Base-by-base conservation (phyloP, 2,329 filamentous ascomycete species). In the Fusarium albidum region DNA sequence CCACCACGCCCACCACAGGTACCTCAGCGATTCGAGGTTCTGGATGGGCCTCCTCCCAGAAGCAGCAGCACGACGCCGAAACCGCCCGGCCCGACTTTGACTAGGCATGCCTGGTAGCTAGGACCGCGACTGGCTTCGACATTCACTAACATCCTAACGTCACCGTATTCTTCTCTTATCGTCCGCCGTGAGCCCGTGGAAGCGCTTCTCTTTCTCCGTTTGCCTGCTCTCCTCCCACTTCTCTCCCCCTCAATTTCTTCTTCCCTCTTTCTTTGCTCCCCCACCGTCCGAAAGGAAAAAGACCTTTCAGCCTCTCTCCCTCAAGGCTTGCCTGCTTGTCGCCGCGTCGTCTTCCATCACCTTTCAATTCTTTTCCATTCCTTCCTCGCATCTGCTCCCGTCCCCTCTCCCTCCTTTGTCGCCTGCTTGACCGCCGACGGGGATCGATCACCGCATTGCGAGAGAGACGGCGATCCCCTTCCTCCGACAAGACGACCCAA, bases 121-220 rank as follows among this genome's bases (percentile, higher is more conserved):
- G 39, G 31, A 37, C 46, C 42, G 47, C 31, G 27, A 47, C 49
- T 52, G 55, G 52, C 44, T 54, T 64, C 40, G 65, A 68, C 50
- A 69, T 68, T 71, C 44, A 69, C 67, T 41, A 64, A 43, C 46
- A 50, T 55, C 46, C n/a, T 41, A 66, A 66, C 63, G 63, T 66
- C 64, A 66, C 64, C 59, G 46, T 63, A 44, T 46, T 42, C 21
- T 21, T 60, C 34, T 50, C 49, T 50, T 59, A 40, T 52, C 50
- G 40, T 33, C 48, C 47, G 33, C 13, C 38, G 29, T 42, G 46
- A n/a, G n/a, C n/a, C n/a, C 48, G 27, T 51, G 46, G 25, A 44
- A 38, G 31, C 42, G 35, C 37, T 45, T 38, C 25, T 21, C 47
- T 52, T 39, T 46, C 26, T 42, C 44, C 33, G 47, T 45, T 44